Conservation (phyloP, 805 yeast genomes). For the Candida awuae region DNA sequence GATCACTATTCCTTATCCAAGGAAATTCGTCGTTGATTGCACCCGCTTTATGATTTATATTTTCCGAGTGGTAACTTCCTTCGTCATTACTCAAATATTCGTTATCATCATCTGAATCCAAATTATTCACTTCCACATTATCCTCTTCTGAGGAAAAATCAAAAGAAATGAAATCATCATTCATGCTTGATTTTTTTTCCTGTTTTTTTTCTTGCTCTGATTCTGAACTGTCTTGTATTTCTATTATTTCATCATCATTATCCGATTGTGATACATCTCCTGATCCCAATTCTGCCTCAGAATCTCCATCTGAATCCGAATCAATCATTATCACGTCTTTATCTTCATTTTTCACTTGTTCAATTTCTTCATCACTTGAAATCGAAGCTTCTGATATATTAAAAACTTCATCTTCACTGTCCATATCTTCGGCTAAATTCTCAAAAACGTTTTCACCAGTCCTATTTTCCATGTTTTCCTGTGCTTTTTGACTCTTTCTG, state of each 20-base stretch:
- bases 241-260: slow-evolving; percentile 2
- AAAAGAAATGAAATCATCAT: slow-evolving; percentile 49
- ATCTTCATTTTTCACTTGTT: slow-evolving; percentile 4
- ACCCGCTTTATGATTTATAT: slow-evolving; percentile 21
- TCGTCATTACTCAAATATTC: slow-evolving; percentile 43
- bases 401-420: slow-evolving; percentile 3
- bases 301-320: slow-evolving; percentile 1
- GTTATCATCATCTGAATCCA: slow-evolving; percentile 20
- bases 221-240: no score
- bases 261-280: slow-evolving; percentile 1
- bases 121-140: slow-evolving; percentile 31
- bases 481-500: slow-evolving; percentile 3
- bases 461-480: slow-evolving; percentile 1
- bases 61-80: slow-evolving; percentile 22
- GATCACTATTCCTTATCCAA: slow-evolving; percentile 75
- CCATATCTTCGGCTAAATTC: not conserved
- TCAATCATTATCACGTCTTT: not conserved
- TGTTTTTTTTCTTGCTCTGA: slow-evolving; percentile 2
- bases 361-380: slow-evolving; percentile 2
- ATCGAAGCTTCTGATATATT: slow-evolving; percentile 1
- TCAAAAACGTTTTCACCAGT: not conserved
- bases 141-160: slow-evolving; percentile 41
- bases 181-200: slow-evolving; percentile 33
- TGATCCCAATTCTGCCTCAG: slow-evolving; percentile 2
- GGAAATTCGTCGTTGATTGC: slow-evolving; percentile 41